Percentiles rank a stretch among this genome's conserved stretches.
phyloP scores from a whole-genome alignment of 192 early-diverging fungal genomes.

The Coemansia asiatica region DNA sequence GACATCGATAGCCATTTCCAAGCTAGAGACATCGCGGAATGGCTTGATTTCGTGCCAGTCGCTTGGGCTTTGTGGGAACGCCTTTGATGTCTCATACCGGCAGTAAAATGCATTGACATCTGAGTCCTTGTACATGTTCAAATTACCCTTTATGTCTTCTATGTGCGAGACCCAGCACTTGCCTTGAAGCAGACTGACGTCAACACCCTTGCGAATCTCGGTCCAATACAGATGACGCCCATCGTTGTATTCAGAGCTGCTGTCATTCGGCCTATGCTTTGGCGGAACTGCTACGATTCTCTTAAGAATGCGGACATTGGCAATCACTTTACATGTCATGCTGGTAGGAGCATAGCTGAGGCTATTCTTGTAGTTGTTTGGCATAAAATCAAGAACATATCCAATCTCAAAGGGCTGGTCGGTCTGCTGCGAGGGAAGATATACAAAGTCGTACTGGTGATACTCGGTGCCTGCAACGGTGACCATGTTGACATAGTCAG shows the following conservation, averaged over 20 bases:
- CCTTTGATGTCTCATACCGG: constrained; percentile 22
- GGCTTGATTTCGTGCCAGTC: constrained; percentile 29
- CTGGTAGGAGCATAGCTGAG: neutral
- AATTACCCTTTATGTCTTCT: constrained; percentile 31
- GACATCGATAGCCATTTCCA: neutral
- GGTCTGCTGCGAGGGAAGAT: constrained; percentile 49
- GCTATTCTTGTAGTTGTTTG: neutral
- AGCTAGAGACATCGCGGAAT: neutral
- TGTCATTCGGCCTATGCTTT: constrained; percentile 14
- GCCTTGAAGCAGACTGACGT: constrained; percentile 49
- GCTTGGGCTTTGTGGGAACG: constrained; percentile 17
- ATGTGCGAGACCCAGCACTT: constrained; percentile 61
- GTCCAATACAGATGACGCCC: constrained; percentile 57
- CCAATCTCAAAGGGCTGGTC: constrained; percentile 59
- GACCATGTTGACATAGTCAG: constrained; percentile 26
- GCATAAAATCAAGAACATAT: constrained; percentile 49
- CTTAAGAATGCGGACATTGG: constrained; percentile 48
- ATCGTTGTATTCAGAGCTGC: constrained; percentile 34
- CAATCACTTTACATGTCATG: constrained; percentile 4
- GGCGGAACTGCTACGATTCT: constrained; percentile 35
- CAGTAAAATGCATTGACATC: constrained; percentile 57
- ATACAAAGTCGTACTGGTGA: constrained; percentile 60
- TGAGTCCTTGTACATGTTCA: constrained; percentile 53
- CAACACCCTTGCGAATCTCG: constrained; percentile 14
- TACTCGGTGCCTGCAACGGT: constrained; percentile 48